Base-by-base conservation (phyloP, 768 basidiomycete genomes). In the Coprinopsis sp. region DNA sequence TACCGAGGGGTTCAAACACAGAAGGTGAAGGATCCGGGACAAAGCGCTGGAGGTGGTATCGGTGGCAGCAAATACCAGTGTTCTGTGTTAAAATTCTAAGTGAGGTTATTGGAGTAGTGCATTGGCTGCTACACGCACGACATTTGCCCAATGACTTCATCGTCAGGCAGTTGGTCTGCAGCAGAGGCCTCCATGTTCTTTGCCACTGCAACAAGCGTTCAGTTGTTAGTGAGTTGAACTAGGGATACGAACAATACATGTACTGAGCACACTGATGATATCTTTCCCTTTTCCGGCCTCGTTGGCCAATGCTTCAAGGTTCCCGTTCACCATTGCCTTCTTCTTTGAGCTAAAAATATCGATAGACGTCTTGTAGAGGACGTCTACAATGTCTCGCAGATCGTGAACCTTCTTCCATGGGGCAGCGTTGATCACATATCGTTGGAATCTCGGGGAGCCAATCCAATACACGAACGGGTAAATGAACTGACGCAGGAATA, bases 211-310 rank as follows among this genome's bases (percentile, higher is more conserved):
- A 4, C n/a, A 7, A 37, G 11, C 30, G 3, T 23, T 30, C n/a
- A 31, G 7, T 14, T 10, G 19, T 10, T 33, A 16, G 33, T n/a
- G n/a, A n/a, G n/a, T n/a, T n/a, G n/a, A n/a, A 31, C 13, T 18
- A 11, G 27, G 27, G 16, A 31, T 1, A n/a, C 24, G 36, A 14
- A 28, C 13, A n/a, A 38, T 4, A 6, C 10, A 54, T 71, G 29
- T 52, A 77, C 77, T 56, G 10, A 77, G 57, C 23, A 74, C 61
- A 44, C 69, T 76, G 52, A 77, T 69, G 16, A 77, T 63, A 51
- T 77, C 75, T 44, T 71, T 72, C 14, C 71, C 72, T 49, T 61
- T 58, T 4, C 64, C 67, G 31, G 69, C 59, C 43, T 72, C 64
- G 6, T 47, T 54, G 3, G 54, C 46, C 2, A 68, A 46, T 0